Evolutionary conservation across 1,139 yeast genomes (phyloP), one percentile per base, ranked within the genome.

Genomic region (Pichia cactophila): DNA sequence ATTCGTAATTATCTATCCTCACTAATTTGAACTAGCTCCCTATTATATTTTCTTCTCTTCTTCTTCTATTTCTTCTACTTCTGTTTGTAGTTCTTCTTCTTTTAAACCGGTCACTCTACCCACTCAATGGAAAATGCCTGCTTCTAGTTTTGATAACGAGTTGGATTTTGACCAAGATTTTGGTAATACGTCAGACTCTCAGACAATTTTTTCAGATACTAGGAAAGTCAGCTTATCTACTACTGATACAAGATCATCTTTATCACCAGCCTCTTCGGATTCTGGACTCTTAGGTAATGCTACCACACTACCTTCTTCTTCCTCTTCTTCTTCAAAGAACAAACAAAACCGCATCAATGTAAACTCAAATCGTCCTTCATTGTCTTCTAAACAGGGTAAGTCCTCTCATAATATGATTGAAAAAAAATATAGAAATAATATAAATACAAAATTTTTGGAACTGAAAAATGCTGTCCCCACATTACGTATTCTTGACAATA

Each of bases 351-450:
- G 17, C 10, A n/a, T 5, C 4, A 26, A 26, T 14, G 42, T 14
- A 67, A 69, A 55, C 77, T 78, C 65, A 10, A 14, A 7, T 9
- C n/a, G 5, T 11, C n/a, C 35, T 31, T 31, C 35, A 11, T 31
- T 16, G 16, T 9, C 11, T 35, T 4, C 33, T n/a, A 31, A 31
- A 26, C 45, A 9, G 42, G 43, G 33, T 45, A 52, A 80, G 61
- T 73, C 79, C 1, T 76, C 87, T 2, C 92, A 85, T 64, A 84
- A 84, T 58, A 78, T 81, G 69, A 82, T 84, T 59, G 94, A 85
- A 59, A 83, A 83, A 64, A 83, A 83, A 61, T 84, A 85, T 62
- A 70, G 94, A 61, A 80, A 85, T 16, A 83, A 82, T 57, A 83
- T 85, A 55, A 84, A 83, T 62, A 75, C 82, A 47, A 83, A 82